Base-by-base conservation (phyloP, 139 green algal species). In the Monoraphidium neglectum region DNA sequence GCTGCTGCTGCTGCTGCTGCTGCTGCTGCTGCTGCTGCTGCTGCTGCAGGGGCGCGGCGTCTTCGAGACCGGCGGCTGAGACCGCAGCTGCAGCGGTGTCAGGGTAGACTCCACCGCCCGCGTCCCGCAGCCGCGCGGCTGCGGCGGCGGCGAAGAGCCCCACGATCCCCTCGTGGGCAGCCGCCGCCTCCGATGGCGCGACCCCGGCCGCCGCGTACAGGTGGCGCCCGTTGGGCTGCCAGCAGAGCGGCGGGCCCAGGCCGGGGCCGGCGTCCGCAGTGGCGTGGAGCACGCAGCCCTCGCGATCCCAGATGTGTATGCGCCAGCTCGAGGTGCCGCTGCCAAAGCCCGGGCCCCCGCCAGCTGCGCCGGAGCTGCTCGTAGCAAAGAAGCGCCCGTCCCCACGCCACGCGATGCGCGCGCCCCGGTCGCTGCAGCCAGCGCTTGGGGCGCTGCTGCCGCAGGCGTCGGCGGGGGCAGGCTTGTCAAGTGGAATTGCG, bases 221-320 rank as follows among this genome's bases (percentile, higher is more conserved):
- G 74, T 97, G 89, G 0, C 94, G 76, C 13, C 93, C 92, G 68
- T 96, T 96, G 61, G 95, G 95, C 80, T 97, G 92, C 93, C 94
- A 99, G 30, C 88, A 86, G 5, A 95, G 35, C 12, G 78, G 30
- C n/a, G 72, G 80, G 59, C 80, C 51, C 43, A 95, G 80, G 3
- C 68, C 86, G 35, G 72, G 60, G 2, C 75, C 80, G 0, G 40
- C 36, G 76, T 93, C 87, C 0, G 78, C 88, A 3, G 67, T 43
- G 0, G 92, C 76, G 59, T 97, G 89, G 70, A 95, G 82, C 62
- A 86, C 70, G 35, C 83, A 84, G 6, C 59, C 81, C 5, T 92
- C 84, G 0, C 87, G 77, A 33, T 94, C 85, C 92, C 91, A 97
- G 2, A 96, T 77, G 15, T 85, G 76, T 38, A 83, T 43, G 54